phyloP scores from a whole-genome alignment of 2,329 filamentous ascomycete species.

The Scorias spongiosa region DNA sequence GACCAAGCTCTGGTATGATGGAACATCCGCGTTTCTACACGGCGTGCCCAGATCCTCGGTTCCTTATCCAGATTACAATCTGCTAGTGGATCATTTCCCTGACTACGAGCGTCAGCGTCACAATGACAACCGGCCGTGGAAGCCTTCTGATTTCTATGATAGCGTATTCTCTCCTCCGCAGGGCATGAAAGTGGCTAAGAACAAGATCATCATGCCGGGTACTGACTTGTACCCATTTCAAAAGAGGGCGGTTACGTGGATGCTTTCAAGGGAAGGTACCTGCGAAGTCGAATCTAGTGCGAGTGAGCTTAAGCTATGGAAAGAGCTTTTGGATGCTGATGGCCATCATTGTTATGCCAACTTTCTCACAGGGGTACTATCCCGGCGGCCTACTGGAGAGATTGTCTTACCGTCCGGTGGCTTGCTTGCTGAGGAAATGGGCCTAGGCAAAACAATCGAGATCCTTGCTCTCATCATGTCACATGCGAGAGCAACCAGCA shows the following conservation, averaged over 20 bases:
- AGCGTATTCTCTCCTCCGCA: conserved; percentile 47
- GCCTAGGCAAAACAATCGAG: conserved; percentile 67
- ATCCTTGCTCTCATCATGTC: conserved; percentile 54
- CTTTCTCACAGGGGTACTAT: conserved; percentile 44
- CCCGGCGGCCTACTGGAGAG: conserved; percentile 17
- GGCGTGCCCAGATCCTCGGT: conserved; percentile 10
- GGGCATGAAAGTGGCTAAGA: conserved; percentile 2
- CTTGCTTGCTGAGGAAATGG: conserved; percentile 70
- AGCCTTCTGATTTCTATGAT: conserved; percentile 50
- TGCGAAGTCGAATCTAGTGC: conserved; percentile 5
- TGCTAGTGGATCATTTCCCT: conserved; percentile 11
- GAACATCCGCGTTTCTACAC: conserved; percentile 15
- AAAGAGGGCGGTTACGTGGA: conserved; percentile 53
- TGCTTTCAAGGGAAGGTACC: conserved; percentile 47
- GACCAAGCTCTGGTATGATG: conserved; percentile 16
- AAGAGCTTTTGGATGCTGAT: conserved; percentile 28
- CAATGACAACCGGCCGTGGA: conserved; percentile 22
- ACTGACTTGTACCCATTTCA: conserved; percentile 54
- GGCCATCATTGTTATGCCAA: conserved; percentile 41
- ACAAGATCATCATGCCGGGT: conserved; percentile 15
- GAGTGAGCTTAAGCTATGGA: conserved; percentile 28
- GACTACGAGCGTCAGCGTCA: conserved; percentile 8
- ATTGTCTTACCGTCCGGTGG: conserved; percentile 40
- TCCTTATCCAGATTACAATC: conserved; percentile 14
- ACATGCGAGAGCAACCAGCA: conserved; percentile 25